Evolutionary conservation across 805 yeast species (phyloP).

Genomic region (Monosporozyma aerobia): DNA sequence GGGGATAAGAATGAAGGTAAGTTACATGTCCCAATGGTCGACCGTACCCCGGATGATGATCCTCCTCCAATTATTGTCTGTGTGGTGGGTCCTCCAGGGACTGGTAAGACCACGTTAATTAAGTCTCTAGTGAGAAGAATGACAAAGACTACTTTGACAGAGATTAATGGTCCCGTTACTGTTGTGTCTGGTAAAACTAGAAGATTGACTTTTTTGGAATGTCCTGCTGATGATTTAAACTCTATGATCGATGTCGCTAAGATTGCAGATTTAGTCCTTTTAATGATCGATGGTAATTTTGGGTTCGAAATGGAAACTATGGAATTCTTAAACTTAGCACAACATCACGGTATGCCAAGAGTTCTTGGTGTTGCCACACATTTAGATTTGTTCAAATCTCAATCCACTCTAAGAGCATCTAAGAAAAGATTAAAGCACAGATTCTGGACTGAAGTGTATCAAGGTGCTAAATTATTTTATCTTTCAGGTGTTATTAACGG

Average conservation of each 20-base stretch:
- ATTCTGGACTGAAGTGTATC: constrained; percentile 98
- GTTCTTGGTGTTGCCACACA: constrained; percentile 94
- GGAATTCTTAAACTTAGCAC: constrained; percentile 94
- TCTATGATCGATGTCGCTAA: constrained; percentile 96
- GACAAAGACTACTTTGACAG: constrained; percentile 77
- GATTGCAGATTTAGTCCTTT: constrained; percentile 81
- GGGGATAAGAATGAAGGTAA: constrained; percentile 75
- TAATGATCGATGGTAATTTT: constrained; percentile 91
- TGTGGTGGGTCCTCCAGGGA: constrained; percentile 98
- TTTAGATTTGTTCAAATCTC: constrained; percentile 85
- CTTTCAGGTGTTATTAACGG: constrained; percentile 94
- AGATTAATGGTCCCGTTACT: constrained; percentile 92
- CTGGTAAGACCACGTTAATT: constrained; percentile 91
- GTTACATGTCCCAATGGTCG: constrained; percentile 95
- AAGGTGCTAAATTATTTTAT: constrained; percentile 93
- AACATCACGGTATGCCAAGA: constrained; percentile 98
- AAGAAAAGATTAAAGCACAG: constrained; percentile 87
- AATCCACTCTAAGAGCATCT: constrained; percentile 79
- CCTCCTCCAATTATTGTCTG: constrained; percentile 96
- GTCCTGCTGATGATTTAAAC: constrained; percentile 75
- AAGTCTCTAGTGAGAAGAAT: constrained; percentile 80
- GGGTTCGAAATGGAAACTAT: constrained; percentile 99
- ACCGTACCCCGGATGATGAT: constrained; percentile 92
- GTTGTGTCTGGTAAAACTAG: constrained; percentile 93
- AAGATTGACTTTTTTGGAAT: constrained; percentile 86